These are phyloP conservation scores for Pythium aquatile DNA, from an alignment of 352 stramenopile species.

Conservation along the genomic window DNA sequence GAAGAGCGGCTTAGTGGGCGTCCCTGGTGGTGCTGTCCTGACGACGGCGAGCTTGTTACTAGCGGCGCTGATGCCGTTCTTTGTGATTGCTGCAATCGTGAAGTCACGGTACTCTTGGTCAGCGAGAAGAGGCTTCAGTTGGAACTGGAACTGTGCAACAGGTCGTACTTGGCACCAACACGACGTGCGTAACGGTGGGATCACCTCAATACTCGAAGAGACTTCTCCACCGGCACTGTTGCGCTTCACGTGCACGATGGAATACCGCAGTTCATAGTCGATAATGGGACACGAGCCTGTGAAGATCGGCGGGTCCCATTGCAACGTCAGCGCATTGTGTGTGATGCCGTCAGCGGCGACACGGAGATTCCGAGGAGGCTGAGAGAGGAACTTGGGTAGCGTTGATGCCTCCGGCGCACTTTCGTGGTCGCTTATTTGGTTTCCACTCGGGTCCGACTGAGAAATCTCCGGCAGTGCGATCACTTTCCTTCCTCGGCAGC, in stretches of 20 bases:
- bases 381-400: slow-evolving; percentile 46
- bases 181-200: slow-evolving; percentile 33
- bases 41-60: slow-evolving; percentile 48
- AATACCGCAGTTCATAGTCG: slow-evolving; percentile 64
- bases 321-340: slow-evolving; percentile 45
- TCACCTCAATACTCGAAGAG: slow-evolving; percentile 21
- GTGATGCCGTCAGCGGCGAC: slow-evolving; percentile 30
- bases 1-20: slow-evolving; percentile 49
- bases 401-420: not conserved
- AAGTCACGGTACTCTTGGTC: slow-evolving; percentile 52
- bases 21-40: slow-evolving; percentile 30
- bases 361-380: slow-evolving; percentile 62
- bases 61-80: slow-evolving; percentile 45
- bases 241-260: slow-evolving; percentile 24
- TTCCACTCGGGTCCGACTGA: not conserved
- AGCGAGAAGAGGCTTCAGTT: slow-evolving; percentile 35
- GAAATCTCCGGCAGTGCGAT: slow-evolving; percentile 16
- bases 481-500: slow-evolving; percentile 24
- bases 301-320: slow-evolving; percentile 72
- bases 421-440: slow-evolving; percentile 4
- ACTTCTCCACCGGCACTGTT: not conserved
- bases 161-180: slow-evolving; percentile 57
- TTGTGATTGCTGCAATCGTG: slow-evolving; percentile 47
- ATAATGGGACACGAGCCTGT: slow-evolving; percentile 61
- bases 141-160: slow-evolving; percentile 45